These are phyloP conservation scores for Boletus rufocinnamomeus DNA, from an alignment of 768 basidiomycete genomes.

Conservation along the genomic window DNA sequence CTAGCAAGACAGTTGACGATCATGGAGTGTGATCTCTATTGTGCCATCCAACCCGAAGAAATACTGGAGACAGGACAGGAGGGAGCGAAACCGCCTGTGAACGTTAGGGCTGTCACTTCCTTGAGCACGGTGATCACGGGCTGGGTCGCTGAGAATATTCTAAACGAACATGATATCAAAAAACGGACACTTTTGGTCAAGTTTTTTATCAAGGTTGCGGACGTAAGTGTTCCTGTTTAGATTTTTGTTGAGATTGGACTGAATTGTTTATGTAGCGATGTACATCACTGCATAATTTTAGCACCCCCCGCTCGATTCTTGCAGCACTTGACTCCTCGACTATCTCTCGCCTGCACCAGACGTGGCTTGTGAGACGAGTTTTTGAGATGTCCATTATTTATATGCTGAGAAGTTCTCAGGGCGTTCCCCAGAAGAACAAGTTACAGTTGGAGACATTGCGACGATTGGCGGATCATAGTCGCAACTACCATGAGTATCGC, in stretches of 20 bases:
- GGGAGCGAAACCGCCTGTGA: slow-evolving; percentile 59
- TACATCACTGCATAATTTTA: slow-evolving; percentile 81
- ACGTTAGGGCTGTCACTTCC: slow-evolving; percentile 82
- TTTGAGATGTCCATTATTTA: not conserved
- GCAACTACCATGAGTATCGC: slow-evolving; percentile 92
- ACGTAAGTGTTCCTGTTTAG: slow-evolving; percentile 54
- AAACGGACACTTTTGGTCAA: slow-evolving; percentile 77
- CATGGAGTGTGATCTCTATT: slow-evolving; percentile 89
- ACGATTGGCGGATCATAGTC: slow-evolving; percentile 85
- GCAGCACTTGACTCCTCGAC: slow-evolving; percentile 96
- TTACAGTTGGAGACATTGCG: slow-evolving; percentile 76
- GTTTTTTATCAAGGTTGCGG: slow-evolving; percentile 92
- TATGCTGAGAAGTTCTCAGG: slow-evolving; percentile 46
- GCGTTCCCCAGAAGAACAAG: slow-evolving; percentile 83
- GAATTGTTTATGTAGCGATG: slow-evolving; percentile 63
- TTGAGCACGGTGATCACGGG: slow-evolving; percentile 93
- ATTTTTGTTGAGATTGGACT: slow-evolving; percentile 13
- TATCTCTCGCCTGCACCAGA: slow-evolving; percentile 87
- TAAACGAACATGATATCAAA: slow-evolving; percentile 88
- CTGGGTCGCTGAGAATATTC: slow-evolving; percentile 93
- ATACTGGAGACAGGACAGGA: slow-evolving; percentile 82
- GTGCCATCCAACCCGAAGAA: slow-evolving; percentile 85
- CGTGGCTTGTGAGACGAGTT: slow-evolving; percentile 77
- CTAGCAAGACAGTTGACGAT: slow-evolving; percentile 92
- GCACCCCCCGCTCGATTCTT: slow-evolving; percentile 88